Base-by-base conservation (phyloP, 106 monocot species). In the Allium fistulosum region DNA sequence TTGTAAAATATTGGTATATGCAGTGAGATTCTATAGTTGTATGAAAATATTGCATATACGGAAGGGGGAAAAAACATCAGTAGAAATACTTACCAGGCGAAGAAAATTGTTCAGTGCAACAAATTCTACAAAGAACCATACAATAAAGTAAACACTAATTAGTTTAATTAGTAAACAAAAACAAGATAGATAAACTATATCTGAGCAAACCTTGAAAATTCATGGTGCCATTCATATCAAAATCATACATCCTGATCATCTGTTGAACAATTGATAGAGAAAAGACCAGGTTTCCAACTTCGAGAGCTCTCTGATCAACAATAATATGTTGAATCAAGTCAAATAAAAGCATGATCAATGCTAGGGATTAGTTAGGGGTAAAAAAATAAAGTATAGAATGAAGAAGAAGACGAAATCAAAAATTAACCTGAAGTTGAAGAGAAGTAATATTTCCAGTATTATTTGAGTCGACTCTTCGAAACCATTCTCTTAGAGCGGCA, bases 191-290 rank as follows among this genome's bases (percentile, higher is more conserved):
- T 12, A 37, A 53, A 57, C 12, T 50, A 26, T 27, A 16, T 57
- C 6, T 7, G 7, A 14, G 11, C 66, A 4, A 8, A 90, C 90
- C 90, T 80, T 85, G 77, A 67, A 90, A 90, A 61, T 69, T 77
- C 90, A 90, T 90, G 13, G 85, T 85, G 26, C 90, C 90, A 51
- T 83, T 90, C 11, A 63, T 63, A 72, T 90, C 90, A 60, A 85
- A 90, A 75, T 90, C 90, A 62, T 90, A 85, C 90, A 90, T 85
- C 78, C 90, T 90, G 71, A 90, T 90, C 90, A 90, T 90, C 69
- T 90, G 90, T 75, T 90, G 85, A 17, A 90, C 90, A 45, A 90
- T 61, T 48, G 89, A 78, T 48, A 85, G 67, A 46, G 85, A 47
- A 67, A 90, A 82, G 4, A 80, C 71, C 26, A 90, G 85, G 53